Evolutionary conservation across 805 yeast genomes (phyloP), one percentile per base, ranked within the genome.

Genomic region (Dipodascus albidus): DNA sequence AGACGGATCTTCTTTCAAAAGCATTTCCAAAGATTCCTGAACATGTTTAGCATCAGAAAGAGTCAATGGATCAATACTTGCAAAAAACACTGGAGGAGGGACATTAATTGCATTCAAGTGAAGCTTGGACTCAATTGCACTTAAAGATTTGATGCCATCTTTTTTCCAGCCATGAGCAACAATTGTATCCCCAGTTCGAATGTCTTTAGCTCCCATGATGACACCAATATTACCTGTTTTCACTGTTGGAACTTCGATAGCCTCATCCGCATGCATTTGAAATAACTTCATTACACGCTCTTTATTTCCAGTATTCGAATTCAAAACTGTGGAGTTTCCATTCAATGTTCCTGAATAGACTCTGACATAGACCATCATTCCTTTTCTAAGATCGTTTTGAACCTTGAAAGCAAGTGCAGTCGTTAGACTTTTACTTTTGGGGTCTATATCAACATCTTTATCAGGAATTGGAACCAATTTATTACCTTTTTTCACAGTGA

Each of bases 31-130:
- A 2, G 95, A 83, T 3, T 79, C 76, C 48, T 86, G 85, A 81
- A 91, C 75, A 48, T 80, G 74, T 47, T 88, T 73, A 55, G 77
- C 80, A 61, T 90, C 97, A 2, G 96, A 90, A 1, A 87, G 78
- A 0, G 96, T 82, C 49, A 72, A 70, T 0, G 99, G 98, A 57
- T 87, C 93, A 27, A 91, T 75, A 0, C 88, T 77, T 1, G 91
- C 82, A 57, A 89, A 84, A 67, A 91, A 93, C 3, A 93, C 93
- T 0, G 98, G 95, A 0, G 96, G 96, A 0, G 99, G 99, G 0
- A 87, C 77, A 0, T 70, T 75, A 38, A 91, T 91, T 0, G 97
- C 95, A 54, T 83, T 76, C 27, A 90, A 75, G 47, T 73, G 73
- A 51, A 81, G 65, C 47, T 68, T 66, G 3, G 69, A 58, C 35